Percentiles rank a stretch among this genome's conserved stretches.
These are phyloP conservation scores for Wickerhamiella sergipiensis DNA, from an alignment of 805 yeast species.

Conservation along the genomic window DNA sequence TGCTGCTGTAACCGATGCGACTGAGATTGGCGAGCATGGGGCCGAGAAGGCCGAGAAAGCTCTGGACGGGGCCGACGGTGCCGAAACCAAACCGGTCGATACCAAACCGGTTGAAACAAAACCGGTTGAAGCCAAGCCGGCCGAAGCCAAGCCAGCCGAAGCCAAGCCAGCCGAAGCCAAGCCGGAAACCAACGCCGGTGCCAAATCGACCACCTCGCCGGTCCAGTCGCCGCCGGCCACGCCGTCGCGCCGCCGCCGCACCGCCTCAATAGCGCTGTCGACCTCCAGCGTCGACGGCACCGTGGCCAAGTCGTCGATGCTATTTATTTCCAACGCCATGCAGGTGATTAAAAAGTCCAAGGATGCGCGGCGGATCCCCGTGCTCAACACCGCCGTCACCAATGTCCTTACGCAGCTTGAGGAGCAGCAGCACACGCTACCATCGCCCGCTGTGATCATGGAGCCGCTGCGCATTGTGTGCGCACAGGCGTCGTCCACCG, in stretches of 20 bases:
- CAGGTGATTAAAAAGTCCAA: constrained; percentile 43
- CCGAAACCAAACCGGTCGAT: too few species aligned
- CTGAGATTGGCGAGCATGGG: too few species aligned
- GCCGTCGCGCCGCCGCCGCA: not conserved
- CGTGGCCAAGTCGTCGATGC: constrained; percentile 22
- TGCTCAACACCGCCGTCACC: constrained; percentile 24
- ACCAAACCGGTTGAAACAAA: too few species aligned
- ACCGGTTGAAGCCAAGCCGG: too few species aligned
- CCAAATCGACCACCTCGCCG: not conserved
- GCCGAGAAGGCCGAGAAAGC: too few species aligned
- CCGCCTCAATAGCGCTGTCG: constrained; percentile 12
- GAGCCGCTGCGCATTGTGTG: constrained; percentile 68
- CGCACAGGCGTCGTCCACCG: constrained; percentile 45
- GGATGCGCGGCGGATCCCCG: constrained; percentile 41
- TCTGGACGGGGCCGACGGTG: too few species aligned
- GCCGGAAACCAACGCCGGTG: not conserved
- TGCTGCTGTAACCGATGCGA: too few species aligned
- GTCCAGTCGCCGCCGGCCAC: not conserved
- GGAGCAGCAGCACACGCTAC: constrained; percentile 20
- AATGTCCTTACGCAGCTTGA: constrained; percentile 22
- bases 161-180: not conserved
- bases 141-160: not conserved
- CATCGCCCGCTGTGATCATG: constrained; percentile 45
- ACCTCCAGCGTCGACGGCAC: constrained; percentile 14
- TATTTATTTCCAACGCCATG: constrained; percentile 44